Percentiles rank a stretch among this genome's conserved stretches.
Conservation (phyloP, 768 basidiomycete genomes). For the Myochromella boudieri region DNA sequence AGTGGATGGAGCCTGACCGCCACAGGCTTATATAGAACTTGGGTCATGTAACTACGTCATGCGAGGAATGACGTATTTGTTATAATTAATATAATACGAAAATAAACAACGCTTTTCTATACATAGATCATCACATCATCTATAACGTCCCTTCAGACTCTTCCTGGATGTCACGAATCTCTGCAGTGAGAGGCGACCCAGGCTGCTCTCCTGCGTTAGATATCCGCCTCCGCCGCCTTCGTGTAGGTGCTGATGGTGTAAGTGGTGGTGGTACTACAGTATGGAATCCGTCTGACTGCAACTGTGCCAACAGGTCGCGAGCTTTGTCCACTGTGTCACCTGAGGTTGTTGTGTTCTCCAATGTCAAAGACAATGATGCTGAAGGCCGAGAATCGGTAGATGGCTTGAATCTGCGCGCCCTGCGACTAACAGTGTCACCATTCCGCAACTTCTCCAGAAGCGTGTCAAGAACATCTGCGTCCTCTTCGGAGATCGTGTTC, state of each 20-base stretch:
- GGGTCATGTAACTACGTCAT: too few relatives aligned
- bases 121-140: too few relatives aligned
- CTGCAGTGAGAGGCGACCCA: slow-evolving; percentile 30
- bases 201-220: slow-evolving; percentile 28
- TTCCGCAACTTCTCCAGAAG: slow-evolving; percentile 70
- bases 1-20: too few relatives aligned
- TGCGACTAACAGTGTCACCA: slow-evolving; percentile 63
- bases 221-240: slow-evolving; percentile 37
- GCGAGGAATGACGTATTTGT: too few relatives aligned
- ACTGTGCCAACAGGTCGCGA: slow-evolving; percentile 70
- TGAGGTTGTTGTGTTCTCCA: slow-evolving; percentile 30
- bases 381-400: slow-evolving; percentile 33
- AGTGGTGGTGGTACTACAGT: slow-evolving; percentile 52
- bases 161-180: slow-evolving; percentile 28
- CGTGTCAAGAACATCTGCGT: slow-evolving; percentile 68
- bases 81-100: slow-evolving; percentile 3
- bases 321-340: slow-evolving; percentile 53
- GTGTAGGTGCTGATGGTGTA: slow-evolving; percentile 35
- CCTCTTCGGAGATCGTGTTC: slow-evolving; percentile 37
- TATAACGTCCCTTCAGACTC: too few relatives aligned
- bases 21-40: too few relatives aligned
- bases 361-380: slow-evolving; percentile 32
- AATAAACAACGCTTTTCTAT: slow-evolving; percentile 5
- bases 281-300: slow-evolving; percentile 71
- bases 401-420: slow-evolving; percentile 49